phyloP scores from a whole-genome alignment of 1,139 yeast species.

The Arxiozyma bovina region DNA sequence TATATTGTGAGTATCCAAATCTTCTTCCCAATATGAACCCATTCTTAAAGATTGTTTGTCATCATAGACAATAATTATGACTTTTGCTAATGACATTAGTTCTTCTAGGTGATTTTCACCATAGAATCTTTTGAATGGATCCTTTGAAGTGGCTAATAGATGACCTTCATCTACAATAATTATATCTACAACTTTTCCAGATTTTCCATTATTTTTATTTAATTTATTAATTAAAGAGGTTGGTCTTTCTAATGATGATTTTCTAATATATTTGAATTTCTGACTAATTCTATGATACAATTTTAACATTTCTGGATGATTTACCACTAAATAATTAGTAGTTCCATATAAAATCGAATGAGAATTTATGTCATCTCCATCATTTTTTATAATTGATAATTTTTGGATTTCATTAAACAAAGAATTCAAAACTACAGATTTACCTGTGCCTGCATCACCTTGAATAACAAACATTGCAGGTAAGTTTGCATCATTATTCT shows the following conservation, averaged over 20 bases:
- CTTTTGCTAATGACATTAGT: slow-evolving; percentile 32
- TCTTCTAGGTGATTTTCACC: slow-evolving; percentile 37
- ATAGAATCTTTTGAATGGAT: slow-evolving; percentile 35
- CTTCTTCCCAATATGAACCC: slow-evolving; percentile 37
- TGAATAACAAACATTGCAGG: slow-evolving; percentile 35
- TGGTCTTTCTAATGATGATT: slow-evolving; percentile 35
- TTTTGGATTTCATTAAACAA: slow-evolving; percentile 58
- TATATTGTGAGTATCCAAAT: slow-evolving; percentile 5
- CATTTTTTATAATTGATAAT: slow-evolving; percentile 10
- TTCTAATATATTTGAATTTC: slow-evolving; percentile 31
- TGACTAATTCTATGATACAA: slow-evolving; percentile 34
- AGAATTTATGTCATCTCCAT: slow-evolving; percentile 7
- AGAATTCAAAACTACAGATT: slow-evolving; percentile 60
- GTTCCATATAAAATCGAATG: slow-evolving; percentile 22
- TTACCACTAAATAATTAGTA: slow-evolving; percentile 33
- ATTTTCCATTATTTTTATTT: slow-evolving; percentile 11
- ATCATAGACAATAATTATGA: slow-evolving; percentile 35
- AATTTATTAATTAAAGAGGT: slow-evolving; percentile 34
- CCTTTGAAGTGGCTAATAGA: slow-evolving; percentile 35
- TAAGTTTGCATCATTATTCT: slow-evolving; percentile 3
- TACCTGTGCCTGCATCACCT: slow-evolving; percentile 48
- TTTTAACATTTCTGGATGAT: slow-evolving; percentile 40
- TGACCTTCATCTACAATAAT: slow-evolving; percentile 31
- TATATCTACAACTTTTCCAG: background rate
- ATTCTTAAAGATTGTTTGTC: slow-evolving; percentile 37